Evolutionary conservation across 257 asterid species (phyloP).

Genomic region (Petunia axillaris): DNA sequence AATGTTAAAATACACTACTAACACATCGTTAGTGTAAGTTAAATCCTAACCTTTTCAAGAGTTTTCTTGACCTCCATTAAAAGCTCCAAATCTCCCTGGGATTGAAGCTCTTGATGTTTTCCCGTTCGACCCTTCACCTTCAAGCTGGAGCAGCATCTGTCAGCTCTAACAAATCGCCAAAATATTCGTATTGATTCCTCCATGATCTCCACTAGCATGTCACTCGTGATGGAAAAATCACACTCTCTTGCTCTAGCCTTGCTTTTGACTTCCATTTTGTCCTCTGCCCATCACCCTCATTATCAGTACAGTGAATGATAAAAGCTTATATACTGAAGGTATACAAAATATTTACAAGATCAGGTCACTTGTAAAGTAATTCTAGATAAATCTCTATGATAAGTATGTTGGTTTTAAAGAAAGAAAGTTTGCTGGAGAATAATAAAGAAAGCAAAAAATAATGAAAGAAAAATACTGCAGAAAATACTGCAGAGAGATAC

Average conservation of each 20-base stretch:
- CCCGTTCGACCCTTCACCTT: conserved; percentile 42
- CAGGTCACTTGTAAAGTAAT: not conserved
- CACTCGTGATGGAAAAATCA: conserved; percentile 67
- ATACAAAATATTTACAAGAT: not conserved
- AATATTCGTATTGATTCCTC: conserved; percentile 92
- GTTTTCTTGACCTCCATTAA: conserved; percentile 52
- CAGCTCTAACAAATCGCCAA: conserved; percentile 84
- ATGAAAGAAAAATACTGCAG: no score
- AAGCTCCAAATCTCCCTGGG: conserved; percentile 55
- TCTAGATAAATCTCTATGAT: no score
- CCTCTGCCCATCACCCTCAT: conserved; percentile 50
- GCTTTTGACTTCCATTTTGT: conserved; percentile 50
- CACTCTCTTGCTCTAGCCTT: conserved; percentile 45
- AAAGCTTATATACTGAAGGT: not conserved
- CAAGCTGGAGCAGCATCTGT: conserved; percentile 53
- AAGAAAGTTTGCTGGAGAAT: no score
- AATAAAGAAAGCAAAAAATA: no score
- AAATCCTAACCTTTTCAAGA: conserved; percentile 66
- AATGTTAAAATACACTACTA: not conserved
- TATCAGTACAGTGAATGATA: not conserved
- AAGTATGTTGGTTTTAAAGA: no score
- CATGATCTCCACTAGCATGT: conserved; percentile 70
- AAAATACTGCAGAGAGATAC: no score
- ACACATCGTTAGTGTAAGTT: not conserved
- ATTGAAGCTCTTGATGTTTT: conserved; percentile 40